A percentile compares a stretch with the other conserved stretches of the same genome.
Evolutionary conservation across 495 filamentous ascomycete genomes (phyloP).

Genomic region (Eremomyces bilateralis): DNA sequence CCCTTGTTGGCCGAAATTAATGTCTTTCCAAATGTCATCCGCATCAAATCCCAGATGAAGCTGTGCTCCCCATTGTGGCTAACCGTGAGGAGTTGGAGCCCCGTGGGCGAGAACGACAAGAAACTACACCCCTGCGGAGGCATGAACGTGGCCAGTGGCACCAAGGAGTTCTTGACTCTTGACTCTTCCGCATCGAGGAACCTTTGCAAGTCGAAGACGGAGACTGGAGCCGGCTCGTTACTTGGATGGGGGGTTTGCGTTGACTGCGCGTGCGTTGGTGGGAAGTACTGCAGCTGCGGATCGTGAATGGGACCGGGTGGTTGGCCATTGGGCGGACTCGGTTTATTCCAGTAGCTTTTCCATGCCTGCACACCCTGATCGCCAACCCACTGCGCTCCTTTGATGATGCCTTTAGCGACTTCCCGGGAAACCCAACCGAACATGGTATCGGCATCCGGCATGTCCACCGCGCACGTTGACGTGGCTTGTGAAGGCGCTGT

Average conservation of each 20-base stretch:
- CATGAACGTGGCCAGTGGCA: conserved; percentile 60
- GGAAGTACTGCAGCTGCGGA: conserved; percentile 28
- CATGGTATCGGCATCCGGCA: conserved; percentile 56
- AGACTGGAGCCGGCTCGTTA: conserved; percentile 59
- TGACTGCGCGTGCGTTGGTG: conserved; percentile 38
- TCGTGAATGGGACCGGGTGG: conserved; percentile 3
- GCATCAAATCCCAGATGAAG: conserved; percentile 84
- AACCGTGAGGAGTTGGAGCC: conserved; percentile 65
- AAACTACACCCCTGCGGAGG: conserved; percentile 75
- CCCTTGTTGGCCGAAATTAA: conserved; percentile 9
- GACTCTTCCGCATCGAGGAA: conserved; percentile 24
- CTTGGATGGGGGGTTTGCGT: conserved; percentile 12
- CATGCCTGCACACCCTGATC: conserved; percentile 70
- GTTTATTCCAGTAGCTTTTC: conserved; percentile 71
- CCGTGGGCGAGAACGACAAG: conserved; percentile 70
- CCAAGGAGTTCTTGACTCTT: conserved; percentile 21
- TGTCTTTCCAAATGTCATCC: conserved; percentile 31
- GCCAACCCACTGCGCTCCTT: conserved; percentile 67
- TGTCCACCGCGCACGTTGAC: conserved; percentile 51
- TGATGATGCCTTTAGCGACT: conserved; percentile 77
- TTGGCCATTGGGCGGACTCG: conserved; percentile 15
- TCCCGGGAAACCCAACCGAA: conserved; percentile 71
- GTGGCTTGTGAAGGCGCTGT: conserved; percentile 56
- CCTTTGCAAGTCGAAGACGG: conserved; percentile 59
- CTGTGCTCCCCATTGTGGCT: conserved; percentile 84